These are phyloP conservation scores for Erysimum cheiranthoides DNA, from an alignment of 345 rosid species.

Conservation along the genomic window DNA sequence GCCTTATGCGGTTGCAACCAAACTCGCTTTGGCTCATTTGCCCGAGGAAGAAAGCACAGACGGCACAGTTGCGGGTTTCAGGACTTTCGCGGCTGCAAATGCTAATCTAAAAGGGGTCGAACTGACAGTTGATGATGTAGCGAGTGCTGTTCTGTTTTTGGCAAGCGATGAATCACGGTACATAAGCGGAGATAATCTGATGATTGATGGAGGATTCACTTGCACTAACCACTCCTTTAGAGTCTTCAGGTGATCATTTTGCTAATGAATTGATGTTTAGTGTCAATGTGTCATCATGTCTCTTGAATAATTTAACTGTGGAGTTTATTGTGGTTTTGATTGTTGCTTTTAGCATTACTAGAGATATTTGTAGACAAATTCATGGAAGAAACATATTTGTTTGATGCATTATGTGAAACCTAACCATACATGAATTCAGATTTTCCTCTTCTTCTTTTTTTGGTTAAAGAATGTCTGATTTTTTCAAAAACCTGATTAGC, in stretches of 20 bases:
- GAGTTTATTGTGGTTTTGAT: slow-evolving; percentile 24
- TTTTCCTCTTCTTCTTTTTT: no score
- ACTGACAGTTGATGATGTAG: slow-evolving; percentile 72
- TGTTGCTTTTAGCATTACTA: slow-evolving; percentile 10
- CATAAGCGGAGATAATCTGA: slow-evolving; percentile 81
- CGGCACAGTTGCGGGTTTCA: slow-evolving; percentile 60
- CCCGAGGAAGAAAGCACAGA: slow-evolving; percentile 78
- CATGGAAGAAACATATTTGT: slow-evolving; percentile 2
- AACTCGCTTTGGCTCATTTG: slow-evolving; percentile 74
- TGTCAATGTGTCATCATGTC: background rate
- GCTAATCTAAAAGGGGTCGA: slow-evolving; percentile 89
- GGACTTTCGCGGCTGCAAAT: slow-evolving; percentile 51
- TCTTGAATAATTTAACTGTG: background rate
- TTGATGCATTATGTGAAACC: slow-evolving; percentile 10
- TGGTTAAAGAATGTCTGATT: no score
- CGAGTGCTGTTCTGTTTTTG: slow-evolving; percentile 79
- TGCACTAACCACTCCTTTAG: slow-evolving; percentile 61
- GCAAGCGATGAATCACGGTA: slow-evolving; percentile 87
- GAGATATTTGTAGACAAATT: background rate
- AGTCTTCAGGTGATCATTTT: slow-evolving; percentile 63
- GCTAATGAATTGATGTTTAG: slow-evolving; percentile 3
- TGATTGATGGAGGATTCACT: slow-evolving; percentile 94
- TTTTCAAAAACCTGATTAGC: background rate
- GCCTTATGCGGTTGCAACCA: slow-evolving; percentile 73
- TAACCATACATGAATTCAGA: background rate